Evolutionary conservation across 2,329 filamentous ascomycete genomes (phyloP), one percentile per base, ranked within the genome.

Genomic region (Neofusicoccum kwambonambiense): DNA sequence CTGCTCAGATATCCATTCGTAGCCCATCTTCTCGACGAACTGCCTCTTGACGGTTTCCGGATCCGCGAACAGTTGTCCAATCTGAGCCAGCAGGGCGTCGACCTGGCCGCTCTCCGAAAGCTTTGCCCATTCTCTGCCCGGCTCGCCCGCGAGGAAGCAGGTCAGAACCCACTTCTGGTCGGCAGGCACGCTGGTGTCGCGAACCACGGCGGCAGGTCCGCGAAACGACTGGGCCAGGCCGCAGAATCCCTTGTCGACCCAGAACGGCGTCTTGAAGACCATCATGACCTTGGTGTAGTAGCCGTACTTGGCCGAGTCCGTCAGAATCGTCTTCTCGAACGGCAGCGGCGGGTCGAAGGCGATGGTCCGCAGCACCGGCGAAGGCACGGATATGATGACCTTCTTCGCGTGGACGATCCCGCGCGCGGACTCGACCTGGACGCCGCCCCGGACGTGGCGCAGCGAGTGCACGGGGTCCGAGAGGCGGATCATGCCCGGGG

Each of bases 261-360:
- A 86, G 70, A 80, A 85, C 0, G 82, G 79, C 4, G 70, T 70
- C 0, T 71, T 64, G 71, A 81, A 86, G 35, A 79, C 73, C 9
- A 82, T 69, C 61, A 86, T 83, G 5, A 79, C 79, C 70, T 87
- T 87, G 57, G 78, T 80, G 68, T 84, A 84, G 66, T 81, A 81
- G 3, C 84, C 83, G 27, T 35, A 34, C 0, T 44, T 71, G 5
- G 76, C 76, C 0, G 77, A 73, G 3, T 77, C 68, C 12, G 73
- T 67, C 49, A 80, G 70, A 0, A 73, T 70, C n/a, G 71, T 69
- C 67, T 83, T 84, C 1, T 69, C 66, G 0, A 68, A 37, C 0
- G 82, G 81, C 0, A 88, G 76, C 0, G 75, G 64, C 0, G 86
- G 85, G 0, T 70, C 60, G 71, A 87, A 87, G 0, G 47, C 63